Evolutionary conservation across 2,329 filamentous ascomycete species (phyloP), one percentile per base, ranked within the genome.

Genomic region (Pseudogymnoascus pannorum): DNA sequence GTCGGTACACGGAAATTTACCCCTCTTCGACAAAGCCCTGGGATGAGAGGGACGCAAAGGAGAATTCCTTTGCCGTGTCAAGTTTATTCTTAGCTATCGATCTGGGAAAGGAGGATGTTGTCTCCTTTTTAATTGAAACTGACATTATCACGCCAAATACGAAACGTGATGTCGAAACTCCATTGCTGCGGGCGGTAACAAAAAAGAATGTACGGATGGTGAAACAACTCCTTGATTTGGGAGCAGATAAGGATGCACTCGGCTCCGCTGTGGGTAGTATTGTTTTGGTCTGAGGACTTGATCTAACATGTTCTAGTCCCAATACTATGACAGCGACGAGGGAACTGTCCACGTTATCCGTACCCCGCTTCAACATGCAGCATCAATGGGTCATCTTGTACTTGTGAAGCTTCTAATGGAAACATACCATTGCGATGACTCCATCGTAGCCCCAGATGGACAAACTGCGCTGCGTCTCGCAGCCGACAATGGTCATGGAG

Each of bases 351-450:
- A 54, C 26, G 26, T 54, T 7, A 64, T 64, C 35, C 73, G 78
- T n/a, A 80, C 78, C 0, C 73, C 79, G 2, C 68, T 81, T 6
- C 76, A 78, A 72, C 66, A 75, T 0, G 79, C 78, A 2, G 77
- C 78, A 1, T 68, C 70, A 22, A 61, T 63, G 1, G 78, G 78
- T 1, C 71, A 75, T 8, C 64, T 79, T 3, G 70, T 75, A 3
- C 62, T 80, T 3, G 77, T 77, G 31, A 74, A 70, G 63, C 67
- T 79, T 1, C 68, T 81, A 11, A 67, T 76, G 54, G 71, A 76
- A 16, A 72, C 75, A 11, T 74, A 74, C 20, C 68, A 70, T 16
- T 77, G 77, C 11, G 73, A 79, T 64, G 78, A 80, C 65, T 66
- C 70, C 1, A 58, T 78, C 4, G 69, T 80, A 7, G 77, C 78